Conservation (phyloP, 1,139 yeast species). For the Lodderomyces theae region DNA sequence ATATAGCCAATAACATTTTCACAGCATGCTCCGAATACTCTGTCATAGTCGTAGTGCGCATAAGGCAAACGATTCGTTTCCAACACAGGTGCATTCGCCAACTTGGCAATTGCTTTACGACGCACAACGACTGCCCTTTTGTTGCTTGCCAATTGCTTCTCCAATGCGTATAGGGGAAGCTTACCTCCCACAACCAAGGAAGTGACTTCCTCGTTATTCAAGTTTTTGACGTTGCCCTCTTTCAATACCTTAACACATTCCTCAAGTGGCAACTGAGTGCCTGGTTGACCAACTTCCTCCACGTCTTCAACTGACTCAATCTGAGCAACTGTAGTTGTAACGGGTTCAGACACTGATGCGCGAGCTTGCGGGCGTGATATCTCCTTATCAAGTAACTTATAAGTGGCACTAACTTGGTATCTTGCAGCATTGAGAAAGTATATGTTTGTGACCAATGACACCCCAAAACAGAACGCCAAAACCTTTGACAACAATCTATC, state of each 20-base stretch:
- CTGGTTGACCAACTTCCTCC: slow-evolving; percentile 26
- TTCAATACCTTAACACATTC: slow-evolving; percentile 63
- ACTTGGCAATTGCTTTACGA: slow-evolving; percentile 81
- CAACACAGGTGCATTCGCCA: slow-evolving; percentile 80
- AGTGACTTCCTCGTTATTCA: slow-evolving; percentile 71
- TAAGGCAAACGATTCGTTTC: slow-evolving; percentile 75
- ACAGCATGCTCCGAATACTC: slow-evolving; percentile 98
- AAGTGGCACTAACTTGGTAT: slow-evolving; percentile 47
- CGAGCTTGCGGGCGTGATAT: slow-evolving; percentile 27
- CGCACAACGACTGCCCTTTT: slow-evolving; percentile 92
- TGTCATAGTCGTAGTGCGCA: slow-evolving; percentile 81
- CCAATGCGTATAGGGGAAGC: slow-evolving; percentile 89
- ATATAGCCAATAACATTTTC: slow-evolving; percentile 95
- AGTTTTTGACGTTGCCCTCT: slow-evolving; percentile 65
- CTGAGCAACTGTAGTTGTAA: slow-evolving; percentile 11
- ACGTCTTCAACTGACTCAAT: slow-evolving; percentile 20
- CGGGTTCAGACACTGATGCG: slow-evolving; percentile 7
- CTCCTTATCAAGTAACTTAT: slow-evolving; percentile 43
- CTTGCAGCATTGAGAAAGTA: slow-evolving; percentile 79
- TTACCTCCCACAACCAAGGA: slow-evolving; percentile 71
- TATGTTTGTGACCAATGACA: slow-evolving; percentile 77
- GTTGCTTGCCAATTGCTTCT: slow-evolving; percentile 82
- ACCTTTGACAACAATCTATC: slow-evolving; percentile 81
- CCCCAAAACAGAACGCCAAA: slow-evolving; percentile 66
- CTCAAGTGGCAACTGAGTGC: slow-evolving; percentile 45